These are phyloP conservation scores for Phytophthora pisi DNA, from an alignment of 352 stramenopile genomes.

Conservation along the genomic window DNA sequence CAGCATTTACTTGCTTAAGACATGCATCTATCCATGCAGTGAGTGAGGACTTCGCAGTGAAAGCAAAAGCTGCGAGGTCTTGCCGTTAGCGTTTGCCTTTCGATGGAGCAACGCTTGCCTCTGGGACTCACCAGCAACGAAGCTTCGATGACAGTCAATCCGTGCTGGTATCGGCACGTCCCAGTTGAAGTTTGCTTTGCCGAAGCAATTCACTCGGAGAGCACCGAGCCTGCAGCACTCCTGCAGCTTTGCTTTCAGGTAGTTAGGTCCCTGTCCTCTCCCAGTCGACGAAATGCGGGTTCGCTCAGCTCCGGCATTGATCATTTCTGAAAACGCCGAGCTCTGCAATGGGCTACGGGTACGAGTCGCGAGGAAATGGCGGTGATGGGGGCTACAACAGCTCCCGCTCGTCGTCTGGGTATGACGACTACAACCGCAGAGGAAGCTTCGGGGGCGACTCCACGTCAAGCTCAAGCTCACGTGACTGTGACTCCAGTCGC, in stretches of 20 bases:
- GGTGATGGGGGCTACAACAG: not conserved
- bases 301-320: too few relatives aligned
- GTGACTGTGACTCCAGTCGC: conserved; percentile 4
- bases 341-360: conserved; percentile 13
- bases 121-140: not conserved
- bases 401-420: conserved; percentile 13
- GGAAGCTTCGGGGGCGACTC: conserved; percentile 6
- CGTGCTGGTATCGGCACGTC: not conserved
- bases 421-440: conserved; percentile 4
- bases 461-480: conserved; percentile 8
- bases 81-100: not conserved
- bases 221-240: too few relatives aligned
- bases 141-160: not conserved
- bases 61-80: not conserved
- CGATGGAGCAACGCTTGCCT: not conserved
- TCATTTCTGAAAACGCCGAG: not conserved
- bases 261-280: not conserved
- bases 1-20: not conserved
- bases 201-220: not conserved
- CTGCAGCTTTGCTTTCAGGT: not conserved
- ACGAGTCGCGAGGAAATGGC: conserved; percentile 7
- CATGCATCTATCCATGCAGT: not conserved
- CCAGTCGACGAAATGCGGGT: not conserved
- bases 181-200: not conserved
- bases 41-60: not conserved